Evolutionary conservation across 2,329 filamentous ascomycete species (phyloP).

Genomic region (Pyrenophora teres): DNA sequence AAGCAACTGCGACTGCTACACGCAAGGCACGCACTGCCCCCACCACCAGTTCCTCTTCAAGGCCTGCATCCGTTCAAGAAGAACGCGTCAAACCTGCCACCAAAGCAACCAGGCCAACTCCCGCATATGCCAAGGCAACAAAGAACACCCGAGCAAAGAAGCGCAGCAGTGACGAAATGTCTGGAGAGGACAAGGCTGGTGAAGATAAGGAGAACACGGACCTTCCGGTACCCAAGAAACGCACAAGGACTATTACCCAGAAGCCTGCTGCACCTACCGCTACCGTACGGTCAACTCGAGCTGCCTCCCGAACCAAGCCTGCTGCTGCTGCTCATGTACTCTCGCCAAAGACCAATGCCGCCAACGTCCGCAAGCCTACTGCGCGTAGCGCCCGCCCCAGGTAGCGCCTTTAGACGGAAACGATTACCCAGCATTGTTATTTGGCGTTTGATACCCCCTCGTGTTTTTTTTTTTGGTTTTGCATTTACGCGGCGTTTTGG

Average conservation of each 20-base stretch:
- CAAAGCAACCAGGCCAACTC: slow-evolving; percentile 17
- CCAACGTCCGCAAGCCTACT: slow-evolving; percentile 23
- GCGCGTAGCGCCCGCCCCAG: slow-evolving; percentile 24
- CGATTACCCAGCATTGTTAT: slow-evolving; percentile 15
- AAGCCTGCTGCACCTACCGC: slow-evolving; percentile 17
- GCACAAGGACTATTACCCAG: slow-evolving; percentile 12
- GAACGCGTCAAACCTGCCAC: slow-evolving; percentile 11
- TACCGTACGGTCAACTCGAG: slow-evolving; percentile 27
- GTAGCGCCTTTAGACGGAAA: slow-evolving; percentile 23
- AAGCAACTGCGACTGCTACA: slow-evolving; percentile 6
- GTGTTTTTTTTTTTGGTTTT: neutral
- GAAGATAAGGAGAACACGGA: slow-evolving; percentile 40
- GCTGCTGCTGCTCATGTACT: slow-evolving; percentile 19
- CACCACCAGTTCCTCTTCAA: slow-evolving; percentile 6
- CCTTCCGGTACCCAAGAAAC: slow-evolving; percentile 29
- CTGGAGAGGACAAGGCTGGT: slow-evolving; percentile 31
- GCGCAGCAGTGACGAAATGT: slow-evolving; percentile 33
- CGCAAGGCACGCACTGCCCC: slow-evolving; percentile 16
- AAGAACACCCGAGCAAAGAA: slow-evolving; percentile 29
- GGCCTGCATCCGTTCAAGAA: slow-evolving; percentile 8
- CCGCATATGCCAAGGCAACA: slow-evolving; percentile 8
- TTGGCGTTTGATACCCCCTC: slow-evolving; percentile 21
- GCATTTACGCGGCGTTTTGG: no score
- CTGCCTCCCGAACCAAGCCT: slow-evolving; percentile 29
- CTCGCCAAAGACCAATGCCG: slow-evolving; percentile 32